These are phyloP conservation scores for Candida germanica DNA, from an alignment of 805 yeast species.

Conservation along the genomic window DNA sequence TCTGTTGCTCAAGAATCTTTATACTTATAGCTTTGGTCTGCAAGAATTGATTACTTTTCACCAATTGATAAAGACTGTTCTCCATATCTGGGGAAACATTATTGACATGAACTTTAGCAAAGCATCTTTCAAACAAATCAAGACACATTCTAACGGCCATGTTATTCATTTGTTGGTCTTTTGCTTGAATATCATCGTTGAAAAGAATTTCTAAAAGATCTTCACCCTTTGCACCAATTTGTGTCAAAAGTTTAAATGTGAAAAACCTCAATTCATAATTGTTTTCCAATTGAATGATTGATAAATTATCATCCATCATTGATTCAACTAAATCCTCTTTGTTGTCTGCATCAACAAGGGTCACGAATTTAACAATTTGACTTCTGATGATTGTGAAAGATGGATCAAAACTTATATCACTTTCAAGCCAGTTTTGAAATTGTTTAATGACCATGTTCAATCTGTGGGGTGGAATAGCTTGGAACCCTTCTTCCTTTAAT, in stretches of 20 bases:
- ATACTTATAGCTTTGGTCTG: conserved; percentile 44
- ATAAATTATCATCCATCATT: conserved; percentile 40
- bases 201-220: conserved; percentile 42
- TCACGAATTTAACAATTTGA: conserved; percentile 47
- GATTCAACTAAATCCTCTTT: conserved; percentile 6
- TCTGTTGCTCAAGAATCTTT: conserved; percentile 34
- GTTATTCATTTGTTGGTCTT: conserved; percentile 25
- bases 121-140: conserved; percentile 32
- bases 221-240: conserved; percentile 12
- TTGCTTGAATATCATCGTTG: conserved; percentile 17
- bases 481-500: conserved; percentile 22
- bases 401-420: conserved; percentile 57
- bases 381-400: conserved; percentile 51
- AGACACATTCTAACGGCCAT: conserved; percentile 31
- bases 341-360: conserved; percentile 6
- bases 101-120: conserved; percentile 8
- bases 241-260: conserved; percentile 34
- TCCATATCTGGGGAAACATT: conserved; percentile 5
- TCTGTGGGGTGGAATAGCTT: conserved; percentile 62
- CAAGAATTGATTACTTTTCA: conserved; percentile 16
- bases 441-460: conserved; percentile 57
- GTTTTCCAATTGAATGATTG: conserved; percentile 34
- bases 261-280: conserved; percentile 42
- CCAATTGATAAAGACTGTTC: conserved; percentile 33
- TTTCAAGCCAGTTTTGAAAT: conserved; percentile 56